These are phyloP conservation scores for Castanea crenata DNA, from an alignment of 306 rosid genomes.

Conservation along the genomic window DNA sequence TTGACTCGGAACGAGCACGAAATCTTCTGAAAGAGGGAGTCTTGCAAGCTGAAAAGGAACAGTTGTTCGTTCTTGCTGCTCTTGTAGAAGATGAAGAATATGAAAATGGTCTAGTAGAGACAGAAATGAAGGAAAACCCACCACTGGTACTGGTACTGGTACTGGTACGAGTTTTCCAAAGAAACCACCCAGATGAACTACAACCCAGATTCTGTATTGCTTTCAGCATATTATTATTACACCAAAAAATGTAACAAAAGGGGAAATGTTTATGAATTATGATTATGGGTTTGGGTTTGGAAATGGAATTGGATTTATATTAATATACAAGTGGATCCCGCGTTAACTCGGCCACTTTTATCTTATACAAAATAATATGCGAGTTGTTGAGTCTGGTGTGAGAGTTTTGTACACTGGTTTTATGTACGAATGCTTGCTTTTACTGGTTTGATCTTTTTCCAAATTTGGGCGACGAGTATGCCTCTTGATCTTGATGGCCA, in stretches of 20 bases:
- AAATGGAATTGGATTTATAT: neutral
- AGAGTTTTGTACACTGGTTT: neutral
- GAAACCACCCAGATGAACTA: conserved; percentile 48
- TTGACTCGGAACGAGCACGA: conserved; percentile 41
- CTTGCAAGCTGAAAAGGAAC: conserved; percentile 28
- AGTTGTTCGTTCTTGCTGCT: conserved; percentile 12
- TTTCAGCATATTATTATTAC: conserved; percentile 50
- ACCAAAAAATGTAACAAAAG: neutral
- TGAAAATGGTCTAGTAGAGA: conserved; percentile 33
- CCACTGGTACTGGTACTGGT: neutral
- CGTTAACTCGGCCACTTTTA: conserved; percentile 1
- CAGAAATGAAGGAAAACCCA: conserved; percentile 37
- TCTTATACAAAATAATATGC: too few relatives aligned
- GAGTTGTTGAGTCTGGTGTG: too few relatives aligned
- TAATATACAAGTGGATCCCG: neutral
- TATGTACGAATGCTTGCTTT: neutral
- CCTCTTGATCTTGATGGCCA: neutral
- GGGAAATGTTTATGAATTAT: neutral
- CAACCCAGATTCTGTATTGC: conserved; percentile 52
- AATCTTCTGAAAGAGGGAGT: conserved; percentile 34
- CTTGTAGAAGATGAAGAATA: conserved; percentile 19
- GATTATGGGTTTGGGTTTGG: neutral
- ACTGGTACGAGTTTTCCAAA: conserved; percentile 42
- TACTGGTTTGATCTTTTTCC: neutral
- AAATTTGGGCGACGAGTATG: neutral